Percentiles rank a stretch among this genome's conserved stretches.
Evolutionary conservation across 345 rosid species (phyloP).

Genomic region (Dovyalis caffra): DNA sequence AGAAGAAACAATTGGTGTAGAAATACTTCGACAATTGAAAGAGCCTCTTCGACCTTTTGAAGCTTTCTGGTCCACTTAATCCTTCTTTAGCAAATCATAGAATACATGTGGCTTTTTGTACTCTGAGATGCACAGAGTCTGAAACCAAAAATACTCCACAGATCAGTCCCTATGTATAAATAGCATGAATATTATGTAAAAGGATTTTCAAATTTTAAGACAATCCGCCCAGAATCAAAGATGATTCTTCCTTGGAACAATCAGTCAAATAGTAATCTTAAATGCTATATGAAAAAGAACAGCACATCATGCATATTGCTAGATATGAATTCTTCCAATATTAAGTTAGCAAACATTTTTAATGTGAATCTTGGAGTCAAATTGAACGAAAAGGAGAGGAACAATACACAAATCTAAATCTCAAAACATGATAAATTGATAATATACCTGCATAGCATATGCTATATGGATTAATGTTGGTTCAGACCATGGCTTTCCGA

Average conservation of each 20-base stretch:
- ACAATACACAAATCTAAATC: neutral
- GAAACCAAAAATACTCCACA: slow-evolving; percentile 10
- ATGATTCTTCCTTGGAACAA: neutral
- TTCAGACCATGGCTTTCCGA: slow-evolving; percentile 81
- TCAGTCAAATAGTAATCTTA: neutral
- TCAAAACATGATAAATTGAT: neutral
- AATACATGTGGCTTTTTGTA: slow-evolving; percentile 48
- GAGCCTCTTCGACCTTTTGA: neutral
- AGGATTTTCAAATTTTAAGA: neutral
- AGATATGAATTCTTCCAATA: neutral
- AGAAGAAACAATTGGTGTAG: neutral
- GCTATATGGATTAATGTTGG: slow-evolving; percentile 57
- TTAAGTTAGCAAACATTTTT: neutral
- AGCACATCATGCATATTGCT: neutral
- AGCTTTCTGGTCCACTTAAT: neutral
- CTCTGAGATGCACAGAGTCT: slow-evolving; percentile 41
- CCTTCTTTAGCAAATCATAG: slow-evolving; percentile 46
- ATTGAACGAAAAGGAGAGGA: neutral
- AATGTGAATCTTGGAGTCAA: neutral
- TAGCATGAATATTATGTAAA: neutral
- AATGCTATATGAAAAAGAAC: neutral
- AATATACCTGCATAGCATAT: slow-evolving; percentile 56
- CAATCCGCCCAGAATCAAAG: neutral
- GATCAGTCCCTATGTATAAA: neutral
- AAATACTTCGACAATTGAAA: neutral